A percentile compares a stretch with the other conserved stretches of the same genome.
Conservation (phyloP, 345 rosid species). For the Melaleuca alternifolia region DNA sequence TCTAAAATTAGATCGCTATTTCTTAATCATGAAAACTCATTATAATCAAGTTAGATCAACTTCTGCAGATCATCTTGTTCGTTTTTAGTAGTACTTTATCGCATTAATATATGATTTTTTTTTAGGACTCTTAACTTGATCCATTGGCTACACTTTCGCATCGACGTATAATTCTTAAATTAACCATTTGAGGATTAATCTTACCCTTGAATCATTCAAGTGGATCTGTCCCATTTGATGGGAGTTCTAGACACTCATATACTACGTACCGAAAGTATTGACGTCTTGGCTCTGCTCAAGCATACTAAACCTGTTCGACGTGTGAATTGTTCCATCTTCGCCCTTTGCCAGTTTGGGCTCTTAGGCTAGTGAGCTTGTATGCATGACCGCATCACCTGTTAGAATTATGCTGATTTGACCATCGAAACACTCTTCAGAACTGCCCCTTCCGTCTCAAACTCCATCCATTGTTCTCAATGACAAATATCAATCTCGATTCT, state of each 20-base stretch:
- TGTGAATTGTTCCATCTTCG: too few species aligned
- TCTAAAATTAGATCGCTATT: not conserved
- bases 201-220: not conserved
- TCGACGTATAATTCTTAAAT: too few species aligned
- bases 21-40: not conserved
- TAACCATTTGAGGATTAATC: not conserved
- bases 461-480: not conserved
- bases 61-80: not conserved
- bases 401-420: not conserved
- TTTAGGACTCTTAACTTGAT: too few species aligned
- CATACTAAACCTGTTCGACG: too few species aligned
- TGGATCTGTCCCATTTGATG: not conserved
- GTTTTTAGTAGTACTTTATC: accelerated
- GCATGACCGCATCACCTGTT: not conserved
- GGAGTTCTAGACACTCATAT: not conserved
- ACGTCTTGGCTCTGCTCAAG: not conserved
- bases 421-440: not conserved
- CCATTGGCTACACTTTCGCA: too few species aligned
- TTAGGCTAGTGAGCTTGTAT: not conserved
- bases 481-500: not conserved
- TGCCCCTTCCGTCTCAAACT: not conserved
- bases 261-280: too few species aligned
- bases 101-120: not conserved
- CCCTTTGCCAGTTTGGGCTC: not conserved
- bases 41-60: too few species aligned